Conservation (phyloP, 805 yeast species). For the Metschnikowia shivogae region DNA sequence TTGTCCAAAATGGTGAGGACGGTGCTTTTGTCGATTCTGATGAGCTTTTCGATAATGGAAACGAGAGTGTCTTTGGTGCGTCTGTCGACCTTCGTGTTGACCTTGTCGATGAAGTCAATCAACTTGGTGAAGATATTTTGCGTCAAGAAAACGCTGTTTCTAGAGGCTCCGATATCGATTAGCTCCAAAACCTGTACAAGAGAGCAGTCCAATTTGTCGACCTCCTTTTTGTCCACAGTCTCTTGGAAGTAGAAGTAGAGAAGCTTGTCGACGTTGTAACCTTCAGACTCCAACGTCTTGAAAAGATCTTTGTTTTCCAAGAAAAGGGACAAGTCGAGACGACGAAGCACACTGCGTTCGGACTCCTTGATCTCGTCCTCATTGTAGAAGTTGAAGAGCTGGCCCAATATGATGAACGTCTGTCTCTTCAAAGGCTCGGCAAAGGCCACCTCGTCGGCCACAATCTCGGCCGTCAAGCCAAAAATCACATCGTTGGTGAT, state of each 20-base stretch:
- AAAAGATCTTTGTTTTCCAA: constrained; percentile 9
- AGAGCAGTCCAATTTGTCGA: constrained; percentile 16
- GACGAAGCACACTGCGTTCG: constrained; percentile 17
- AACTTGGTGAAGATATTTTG: constrained; percentile 15
- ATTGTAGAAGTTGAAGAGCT: constrained; percentile 32
- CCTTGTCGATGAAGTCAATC: constrained; percentile 10
- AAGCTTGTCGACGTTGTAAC: constrained; percentile 30
- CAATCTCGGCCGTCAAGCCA: constrained; percentile 32
- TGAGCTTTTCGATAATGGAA: constrained; percentile 20
- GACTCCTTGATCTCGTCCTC: constrained; percentile 10
- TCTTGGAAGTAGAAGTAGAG: constrained; percentile 27
- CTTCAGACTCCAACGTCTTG: constrained; percentile 19
- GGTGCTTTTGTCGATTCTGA: constrained; percentile 18
- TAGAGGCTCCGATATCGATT: constrained; percentile 16
- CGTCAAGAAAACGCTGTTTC: constrained; percentile 13
- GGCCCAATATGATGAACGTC: constrained; percentile 38
- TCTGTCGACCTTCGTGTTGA: constrained; percentile 15
- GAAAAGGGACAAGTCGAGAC: constrained; percentile 5
- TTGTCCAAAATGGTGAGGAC: constrained; percentile 21
- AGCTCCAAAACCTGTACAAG: constrained; percentile 22
- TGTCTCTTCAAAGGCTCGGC: constrained; percentile 23
- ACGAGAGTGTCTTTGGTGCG: not conserved
- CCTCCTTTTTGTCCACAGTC: constrained; percentile 16
- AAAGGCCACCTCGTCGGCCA: constrained; percentile 24
- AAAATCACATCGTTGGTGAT: constrained; percentile 34